phyloP scores from a whole-genome alignment of 108 stramenopile species.

The Epithemia pelagica region DNA sequence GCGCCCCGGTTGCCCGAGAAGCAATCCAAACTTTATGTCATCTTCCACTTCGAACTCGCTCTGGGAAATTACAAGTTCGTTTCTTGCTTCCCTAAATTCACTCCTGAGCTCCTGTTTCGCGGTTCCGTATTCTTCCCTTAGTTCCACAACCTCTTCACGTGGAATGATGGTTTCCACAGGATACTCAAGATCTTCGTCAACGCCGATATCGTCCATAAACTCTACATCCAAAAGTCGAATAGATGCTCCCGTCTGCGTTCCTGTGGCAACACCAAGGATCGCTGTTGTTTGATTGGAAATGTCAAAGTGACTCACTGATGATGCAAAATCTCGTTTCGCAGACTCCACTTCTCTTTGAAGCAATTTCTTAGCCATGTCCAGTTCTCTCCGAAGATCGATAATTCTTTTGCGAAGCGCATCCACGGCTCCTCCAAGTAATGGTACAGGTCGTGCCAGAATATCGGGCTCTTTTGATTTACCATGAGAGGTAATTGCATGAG shows the following conservation, averaged over 20 bases:
- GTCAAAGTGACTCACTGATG: neutral
- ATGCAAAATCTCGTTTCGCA: neutral
- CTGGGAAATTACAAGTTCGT: neutral
- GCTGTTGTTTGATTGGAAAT: neutral
- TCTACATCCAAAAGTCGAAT: neutral
- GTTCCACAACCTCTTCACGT: neutral
- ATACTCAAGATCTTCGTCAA: neutral
- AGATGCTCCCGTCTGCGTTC: neutral
- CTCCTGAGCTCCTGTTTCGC: neutral
- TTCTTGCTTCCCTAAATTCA: neutral
- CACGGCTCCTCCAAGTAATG: slow-evolving; percentile 17
- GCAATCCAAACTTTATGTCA: neutral
- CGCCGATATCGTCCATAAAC: neutral
- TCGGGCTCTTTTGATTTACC: no score
- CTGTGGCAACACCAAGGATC: neutral
- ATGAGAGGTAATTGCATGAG: no score
- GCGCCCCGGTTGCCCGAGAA: no score
- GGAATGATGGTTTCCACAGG: neutral
- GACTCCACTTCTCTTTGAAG: neutral
- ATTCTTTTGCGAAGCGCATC: slow-evolving; percentile 5
- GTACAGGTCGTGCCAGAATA: no score
- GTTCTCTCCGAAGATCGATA: neutral
- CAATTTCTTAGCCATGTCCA: neutral
- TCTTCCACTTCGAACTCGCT: neutral
- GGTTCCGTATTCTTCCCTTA: neutral